Evolutionary conservation across 2,329 filamentous ascomycete species (phyloP), one percentile per base, ranked within the genome.

Genomic region (Diaporthe aspalathi): DNA sequence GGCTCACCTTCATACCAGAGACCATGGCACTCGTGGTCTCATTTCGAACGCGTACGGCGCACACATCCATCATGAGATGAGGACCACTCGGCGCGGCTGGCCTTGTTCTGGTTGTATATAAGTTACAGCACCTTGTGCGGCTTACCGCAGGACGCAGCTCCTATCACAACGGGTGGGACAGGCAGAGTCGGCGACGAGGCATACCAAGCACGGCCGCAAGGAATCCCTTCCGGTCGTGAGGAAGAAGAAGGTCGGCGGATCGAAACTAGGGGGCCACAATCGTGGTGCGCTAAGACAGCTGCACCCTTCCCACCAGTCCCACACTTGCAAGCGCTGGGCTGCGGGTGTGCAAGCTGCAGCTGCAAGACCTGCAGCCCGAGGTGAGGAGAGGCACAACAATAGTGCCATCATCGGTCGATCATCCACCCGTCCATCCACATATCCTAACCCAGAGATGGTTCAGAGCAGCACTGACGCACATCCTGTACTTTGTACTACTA

Each of bases 191-290:
- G 24, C 52, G 11, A 11, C 32, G 17, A 11, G 43, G 27, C 22
- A 35, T 38, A 29, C 32, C 11, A 5, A 45, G 40, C 24, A 54
- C 66, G 47, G 40, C 40, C 38, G 38, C 9, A 20, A 45, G 20
- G 38, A 45, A 68, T 32, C 45, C 32, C 40, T 52, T 29, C 66
- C 29, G 50, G 50, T n/a, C n/a, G n/a, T n/a, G 52, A 49, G 40
- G 35, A n/a, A n/a, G n/a, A n/a, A n/a, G 65, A 52, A 54, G 17
- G 40, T 60, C 52, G 52, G 52, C 66, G 52, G 52, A 57, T 68
- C 35, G 49, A 68, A 68, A 68, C 66, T 57, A 47, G 52, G 66
- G 66, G 52, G 38, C 60, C 40, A 38, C 49, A 57, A 47, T 27
- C 35, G 35, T 24, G 22, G 40, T 22, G 66, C 66, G 52, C 66